phyloP scores from a whole-genome alignment of 1,284 basidiomycete species.

The Cryptococcus depauperatus region DNA sequence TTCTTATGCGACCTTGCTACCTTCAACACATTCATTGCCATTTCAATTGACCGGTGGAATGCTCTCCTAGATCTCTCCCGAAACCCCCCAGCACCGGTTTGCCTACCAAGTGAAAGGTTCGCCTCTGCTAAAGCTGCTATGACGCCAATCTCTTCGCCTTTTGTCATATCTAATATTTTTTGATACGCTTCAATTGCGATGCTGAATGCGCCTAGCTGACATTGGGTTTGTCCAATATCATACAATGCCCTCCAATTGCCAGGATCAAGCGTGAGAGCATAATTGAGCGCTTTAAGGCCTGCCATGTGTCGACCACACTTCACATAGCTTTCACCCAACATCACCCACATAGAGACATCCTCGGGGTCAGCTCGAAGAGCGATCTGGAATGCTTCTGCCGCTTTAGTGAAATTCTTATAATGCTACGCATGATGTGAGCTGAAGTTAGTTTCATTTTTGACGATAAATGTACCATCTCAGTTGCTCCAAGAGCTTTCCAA shows the following conservation, averaged over 20 bases:
- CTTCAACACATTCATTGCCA: conserved; percentile 54
- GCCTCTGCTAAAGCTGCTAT: conserved; percentile 67
- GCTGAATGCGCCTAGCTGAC: conserved; percentile 65
- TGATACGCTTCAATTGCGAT: conserved; percentile 66
- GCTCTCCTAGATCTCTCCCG: conserved; percentile 64
- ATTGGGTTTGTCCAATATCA: conserved; percentile 77
- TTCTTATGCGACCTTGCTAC: conserved; percentile 54
- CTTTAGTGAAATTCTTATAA: conserved; percentile 63
- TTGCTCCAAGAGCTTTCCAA: conserved; percentile 93
- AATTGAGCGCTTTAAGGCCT: conserved; percentile 76
- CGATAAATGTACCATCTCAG: conserved; percentile 60
- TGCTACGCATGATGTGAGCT: conserved; percentile 49
- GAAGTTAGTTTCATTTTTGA: not conserved
- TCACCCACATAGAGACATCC: conserved; percentile 75
- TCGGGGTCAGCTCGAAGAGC: conserved; percentile 71
- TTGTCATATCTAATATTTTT: conserved; percentile 52
- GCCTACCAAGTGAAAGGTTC: conserved; percentile 61
- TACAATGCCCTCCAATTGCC: conserved; percentile 77
- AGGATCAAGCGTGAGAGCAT: conserved; percentile 60
- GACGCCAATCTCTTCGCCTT: conserved; percentile 57
- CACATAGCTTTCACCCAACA: conserved; percentile 86
- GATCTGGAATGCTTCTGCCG: conserved; percentile 81
- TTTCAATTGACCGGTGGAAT: conserved; percentile 55
- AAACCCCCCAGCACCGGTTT: conserved; percentile 63
- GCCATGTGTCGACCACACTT: conserved; percentile 81